Evolutionary conservation across 768 basidiomycete species (phyloP).

Genomic region (Russula vinacea): DNA sequence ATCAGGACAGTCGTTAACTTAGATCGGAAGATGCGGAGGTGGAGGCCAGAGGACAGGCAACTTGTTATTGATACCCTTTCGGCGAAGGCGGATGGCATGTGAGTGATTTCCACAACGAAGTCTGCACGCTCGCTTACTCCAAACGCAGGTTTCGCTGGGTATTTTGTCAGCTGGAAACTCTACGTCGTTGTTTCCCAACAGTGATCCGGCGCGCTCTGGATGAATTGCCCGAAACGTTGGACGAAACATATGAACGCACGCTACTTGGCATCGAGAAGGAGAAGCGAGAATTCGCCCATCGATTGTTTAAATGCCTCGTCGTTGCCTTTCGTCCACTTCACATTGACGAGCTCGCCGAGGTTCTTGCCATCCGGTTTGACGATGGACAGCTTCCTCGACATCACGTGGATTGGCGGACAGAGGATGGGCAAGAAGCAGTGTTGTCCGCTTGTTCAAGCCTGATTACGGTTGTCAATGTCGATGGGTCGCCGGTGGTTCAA

Average conservation of each 20-base stretch:
- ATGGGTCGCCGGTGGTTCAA: conserved; percentile 8
- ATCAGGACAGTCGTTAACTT: neutral
- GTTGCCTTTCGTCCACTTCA: conserved; percentile 1
- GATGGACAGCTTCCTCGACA: neutral
- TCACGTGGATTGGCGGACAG: conserved; percentile 1
- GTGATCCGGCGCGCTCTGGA: conserved; percentile 1
- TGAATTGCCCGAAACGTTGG: conserved; percentile 5
- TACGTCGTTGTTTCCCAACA: conserved; percentile 4
- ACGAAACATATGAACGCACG: conserved; percentile 11
- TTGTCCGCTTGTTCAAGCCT: conserved; percentile 13
- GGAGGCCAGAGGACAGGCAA: conserved; percentile 2
- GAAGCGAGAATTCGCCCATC: conserved; percentile 6
- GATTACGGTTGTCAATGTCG: neutral
- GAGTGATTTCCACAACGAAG: neutral
- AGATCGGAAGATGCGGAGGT: conserved; percentile 13
- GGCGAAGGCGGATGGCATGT: conserved; percentile 20
- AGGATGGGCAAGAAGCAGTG: conserved; percentile 8
- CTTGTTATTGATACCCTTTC: conserved; percentile 8
- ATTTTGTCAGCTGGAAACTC: conserved; percentile 6
- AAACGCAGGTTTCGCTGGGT: conserved; percentile 18
- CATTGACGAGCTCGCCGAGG: conserved; percentile 10
- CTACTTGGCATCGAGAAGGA: conserved; percentile 3
- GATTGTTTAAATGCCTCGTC: conserved; percentile 3
- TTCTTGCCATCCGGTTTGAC: conserved; percentile 16
- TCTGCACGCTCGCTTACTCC: neutral